Conservation (phyloP, 805 yeast genomes). For the Debaryomyces prosopidis region DNA sequence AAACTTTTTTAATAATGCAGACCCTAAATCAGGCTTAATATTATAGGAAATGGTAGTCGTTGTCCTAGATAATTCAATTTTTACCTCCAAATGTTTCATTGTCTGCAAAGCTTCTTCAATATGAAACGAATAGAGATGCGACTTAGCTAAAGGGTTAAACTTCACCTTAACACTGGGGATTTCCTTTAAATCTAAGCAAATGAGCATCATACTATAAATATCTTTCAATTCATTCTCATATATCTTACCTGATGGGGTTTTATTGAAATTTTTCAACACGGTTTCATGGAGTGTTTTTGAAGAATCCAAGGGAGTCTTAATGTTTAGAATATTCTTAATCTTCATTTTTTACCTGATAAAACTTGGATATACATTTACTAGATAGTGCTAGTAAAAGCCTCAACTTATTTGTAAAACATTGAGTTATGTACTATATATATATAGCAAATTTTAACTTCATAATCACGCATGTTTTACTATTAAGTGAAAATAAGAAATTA, state of each 20-base stretch:
- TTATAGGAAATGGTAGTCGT: slow-evolving; percentile 55
- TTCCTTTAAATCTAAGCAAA: slow-evolving; percentile 32
- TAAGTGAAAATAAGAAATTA: too few relatives aligned
- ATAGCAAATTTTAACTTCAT: background rate
- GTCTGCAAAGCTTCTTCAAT: slow-evolving; percentile 49
- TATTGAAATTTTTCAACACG: slow-evolving; percentile 43
- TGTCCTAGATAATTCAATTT: slow-evolving; percentile 49
- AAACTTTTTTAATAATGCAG: slow-evolving; percentile 48
- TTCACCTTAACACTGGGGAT: slow-evolving; percentile 13
- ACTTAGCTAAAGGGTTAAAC: slow-evolving; percentile 28
- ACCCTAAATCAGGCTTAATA: slow-evolving; percentile 52
- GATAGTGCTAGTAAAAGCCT: too few relatives aligned
- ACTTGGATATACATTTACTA: too few relatives aligned
- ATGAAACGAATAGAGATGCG: slow-evolving; percentile 54
- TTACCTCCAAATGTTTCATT: slow-evolving; percentile 52
- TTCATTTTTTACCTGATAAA: background rate
- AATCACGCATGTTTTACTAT: too few relatives aligned
- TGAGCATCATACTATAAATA: slow-evolving; percentile 53
- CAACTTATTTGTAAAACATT: too few relatives aligned
- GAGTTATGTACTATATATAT: background rate
- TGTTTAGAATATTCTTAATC: background rate
- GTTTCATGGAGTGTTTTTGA: slow-evolving; percentile 38
- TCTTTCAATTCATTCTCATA: slow-evolving; percentile 57
- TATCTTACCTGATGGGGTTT: slow-evolving; percentile 54
- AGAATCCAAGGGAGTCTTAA: background rate